phyloP scores from a whole-genome alignment of 2,329 filamentous ascomycete species.

The Trichophyton benhamiae region DNA sequence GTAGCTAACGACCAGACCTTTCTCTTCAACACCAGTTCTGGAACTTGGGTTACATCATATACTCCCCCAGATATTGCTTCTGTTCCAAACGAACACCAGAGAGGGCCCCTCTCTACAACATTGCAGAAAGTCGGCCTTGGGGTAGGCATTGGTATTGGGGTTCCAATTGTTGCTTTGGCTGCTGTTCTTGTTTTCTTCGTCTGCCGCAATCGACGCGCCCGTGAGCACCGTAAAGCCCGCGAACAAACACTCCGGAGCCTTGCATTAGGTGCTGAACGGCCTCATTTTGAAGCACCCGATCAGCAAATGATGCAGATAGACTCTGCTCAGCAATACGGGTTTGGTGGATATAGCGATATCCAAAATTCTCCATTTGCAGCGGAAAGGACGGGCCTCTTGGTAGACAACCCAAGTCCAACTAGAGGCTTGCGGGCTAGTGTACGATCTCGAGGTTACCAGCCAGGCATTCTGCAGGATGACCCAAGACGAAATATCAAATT shows the following conservation, averaged over 20 bases:
- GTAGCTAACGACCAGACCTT: conserved; percentile 36
- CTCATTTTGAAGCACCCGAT: conserved; percentile 23
- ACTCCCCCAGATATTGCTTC: conserved; percentile 31
- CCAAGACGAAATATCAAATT: conserved; percentile 37
- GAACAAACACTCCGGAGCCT: conserved; percentile 45
- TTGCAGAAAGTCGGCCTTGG: conserved; percentile 47
- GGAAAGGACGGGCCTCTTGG: conserved; percentile 32
- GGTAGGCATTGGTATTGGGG: conserved; percentile 52
- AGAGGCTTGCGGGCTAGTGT: conserved; percentile 29
- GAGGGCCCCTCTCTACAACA: conserved; percentile 20
- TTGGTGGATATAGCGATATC: neutral
- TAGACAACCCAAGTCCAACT: conserved; percentile 30
- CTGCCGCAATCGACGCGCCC: conserved; percentile 33
- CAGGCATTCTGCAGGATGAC: conserved; percentile 38
- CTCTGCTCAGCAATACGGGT: neutral
- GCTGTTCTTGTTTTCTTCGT: conserved; percentile 40
- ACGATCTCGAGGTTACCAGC: conserved; percentile 28
- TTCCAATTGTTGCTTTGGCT: conserved; percentile 39
- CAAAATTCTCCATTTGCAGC: conserved; percentile 16
- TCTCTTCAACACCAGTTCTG: conserved; percentile 52
- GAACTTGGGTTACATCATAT: conserved; percentile 47
- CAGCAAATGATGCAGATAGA: neutral
- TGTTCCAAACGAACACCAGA: conserved; percentile 13
- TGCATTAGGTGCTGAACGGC: conserved; percentile 39
- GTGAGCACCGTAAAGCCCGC: conserved; percentile 29